These are phyloP conservation scores for Pichia sp. DNA, from an alignment of 1,139 yeast species.

Conservation along the genomic window DNA sequence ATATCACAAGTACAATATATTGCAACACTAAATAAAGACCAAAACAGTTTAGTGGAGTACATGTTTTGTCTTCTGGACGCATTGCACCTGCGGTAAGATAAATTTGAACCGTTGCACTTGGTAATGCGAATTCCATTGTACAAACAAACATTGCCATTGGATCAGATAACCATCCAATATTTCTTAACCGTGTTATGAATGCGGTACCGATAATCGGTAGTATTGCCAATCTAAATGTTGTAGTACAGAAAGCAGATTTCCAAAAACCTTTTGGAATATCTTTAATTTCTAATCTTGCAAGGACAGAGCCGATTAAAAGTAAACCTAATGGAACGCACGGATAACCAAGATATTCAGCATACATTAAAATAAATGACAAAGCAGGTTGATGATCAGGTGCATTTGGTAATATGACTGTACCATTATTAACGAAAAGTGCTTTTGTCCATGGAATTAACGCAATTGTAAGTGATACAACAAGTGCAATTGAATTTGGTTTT, in stretches of 20 bases:
- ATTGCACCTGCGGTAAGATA: constrained; percentile 81
- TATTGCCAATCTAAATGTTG: constrained; percentile 42
- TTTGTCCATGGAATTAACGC: constrained; percentile 85
- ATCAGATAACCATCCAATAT: constrained; percentile 47
- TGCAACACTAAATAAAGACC: constrained; percentile 69
- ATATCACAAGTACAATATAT: constrained; percentile 51
- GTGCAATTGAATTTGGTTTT: constrained; percentile 68
- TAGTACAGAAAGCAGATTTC: constrained; percentile 49
- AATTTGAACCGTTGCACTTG: constrained; percentile 81
- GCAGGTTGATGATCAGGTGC: constrained; percentile 88
- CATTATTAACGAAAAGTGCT: constrained; percentile 58
- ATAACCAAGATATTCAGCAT: constrained; percentile 66
- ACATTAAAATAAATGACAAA: constrained; percentile 73
- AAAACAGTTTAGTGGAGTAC: constrained; percentile 74
- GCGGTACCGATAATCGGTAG: constrained; percentile 59
- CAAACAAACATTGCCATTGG: constrained; percentile 66
- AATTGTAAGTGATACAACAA: constrained; percentile 55
- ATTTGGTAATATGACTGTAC: constrained; percentile 40
- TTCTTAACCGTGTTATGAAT: constrained; percentile 45
- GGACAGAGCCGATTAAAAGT: constrained; percentile 73
- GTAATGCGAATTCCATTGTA: constrained; percentile 70
- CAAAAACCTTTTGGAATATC: constrained; percentile 70
- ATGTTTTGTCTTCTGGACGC: constrained; percentile 52
- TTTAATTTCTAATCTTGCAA: constrained; percentile 62
- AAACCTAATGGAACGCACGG: constrained; percentile 89